Evolutionary conservation across 1,284 basidiomycete genomes (phyloP).

Genomic region (Ustilago sp.): DNA sequence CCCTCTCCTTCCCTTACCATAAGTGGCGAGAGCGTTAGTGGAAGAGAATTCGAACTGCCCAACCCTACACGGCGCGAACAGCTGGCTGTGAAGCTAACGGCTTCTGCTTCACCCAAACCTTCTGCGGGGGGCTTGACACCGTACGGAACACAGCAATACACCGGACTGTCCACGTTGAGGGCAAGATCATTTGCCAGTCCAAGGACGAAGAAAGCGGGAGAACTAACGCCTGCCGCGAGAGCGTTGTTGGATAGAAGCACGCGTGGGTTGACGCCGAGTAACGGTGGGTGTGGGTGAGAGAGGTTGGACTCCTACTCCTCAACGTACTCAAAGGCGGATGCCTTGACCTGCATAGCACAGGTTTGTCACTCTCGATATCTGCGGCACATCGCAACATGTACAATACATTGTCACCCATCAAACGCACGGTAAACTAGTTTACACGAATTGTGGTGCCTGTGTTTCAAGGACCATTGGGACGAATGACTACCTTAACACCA

Average conservation of each 20-base stretch:
- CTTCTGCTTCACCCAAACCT: constrained; percentile 3
- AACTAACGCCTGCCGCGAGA: constrained; percentile 36
- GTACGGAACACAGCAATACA: constrained; percentile 34
- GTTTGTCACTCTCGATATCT: no score
- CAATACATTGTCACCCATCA: not conserved
- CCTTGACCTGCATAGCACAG: not conserved
- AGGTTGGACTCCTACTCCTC: constrained; percentile 39
- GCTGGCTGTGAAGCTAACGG: constrained; percentile 20
- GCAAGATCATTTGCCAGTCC: constrained; percentile 17
- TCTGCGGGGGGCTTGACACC: constrained; percentile 12
- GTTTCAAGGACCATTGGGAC: constrained; percentile 36
- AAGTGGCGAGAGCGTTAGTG: not conserved
- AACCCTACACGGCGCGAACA: constrained; percentile 16
- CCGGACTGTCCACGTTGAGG: constrained; percentile 11
- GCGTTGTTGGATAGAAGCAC: constrained; percentile 40
- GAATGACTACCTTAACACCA: constrained; percentile 54
- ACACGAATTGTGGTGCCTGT: not conserved
- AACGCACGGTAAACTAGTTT: not conserved
- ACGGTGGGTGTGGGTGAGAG: constrained; percentile 9
- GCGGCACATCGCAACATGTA: not conserved
- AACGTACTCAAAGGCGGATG: constrained; percentile 2
- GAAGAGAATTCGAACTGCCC: constrained; percentile 28
- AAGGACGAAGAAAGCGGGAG: constrained; percentile 2
- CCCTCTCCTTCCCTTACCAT: not conserved
- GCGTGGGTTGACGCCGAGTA: not conserved